These are phyloP conservation scores for Boletus barrowsii DNA, from an alignment of 768 basidiomycete genomes.

Conservation along the genomic window DNA sequence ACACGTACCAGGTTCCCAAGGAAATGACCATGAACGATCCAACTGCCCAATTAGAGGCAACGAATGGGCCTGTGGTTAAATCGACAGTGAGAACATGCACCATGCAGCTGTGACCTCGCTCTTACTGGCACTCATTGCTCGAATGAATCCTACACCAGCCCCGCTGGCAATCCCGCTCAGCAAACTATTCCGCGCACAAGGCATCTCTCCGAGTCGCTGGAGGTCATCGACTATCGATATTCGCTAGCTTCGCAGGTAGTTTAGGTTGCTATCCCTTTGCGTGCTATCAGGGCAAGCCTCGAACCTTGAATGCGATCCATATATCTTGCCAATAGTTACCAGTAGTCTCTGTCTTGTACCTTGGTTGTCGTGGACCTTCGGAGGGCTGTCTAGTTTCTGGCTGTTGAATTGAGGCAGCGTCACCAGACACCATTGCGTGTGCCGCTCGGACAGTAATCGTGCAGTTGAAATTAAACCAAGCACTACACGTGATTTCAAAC, in stretches of 20 bases:
- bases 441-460: not conserved
- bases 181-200: constrained; percentile 74
- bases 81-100: constrained; percentile 5
- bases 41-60: constrained; percentile 77
- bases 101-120: constrained; percentile 8
- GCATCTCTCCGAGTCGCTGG: constrained; percentile 62
- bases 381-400: constrained; percentile 4
- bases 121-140: constrained; percentile 64
- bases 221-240: constrained; percentile 51
- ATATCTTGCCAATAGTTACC: constrained; percentile 32
- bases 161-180: constrained; percentile 80
- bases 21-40: constrained; percentile 70
- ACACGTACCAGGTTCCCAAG: constrained; percentile 62
- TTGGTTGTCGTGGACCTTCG: constrained; percentile 17
- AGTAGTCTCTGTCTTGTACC: constrained; percentile 31
- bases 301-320: constrained; percentile 32
- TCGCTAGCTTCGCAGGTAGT: constrained; percentile 40
- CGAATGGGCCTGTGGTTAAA: constrained; percentile 46
- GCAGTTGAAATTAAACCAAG: not conserved
- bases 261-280: constrained; percentile 4
- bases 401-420: not conserved
- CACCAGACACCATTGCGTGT: constrained; percentile 9
- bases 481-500: not conserved
- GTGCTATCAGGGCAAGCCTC: not conserved
- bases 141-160: constrained; percentile 69